Base-by-base conservation (phyloP, 768 basidiomycete genomes). In the Trametes gibbosa region DNA sequence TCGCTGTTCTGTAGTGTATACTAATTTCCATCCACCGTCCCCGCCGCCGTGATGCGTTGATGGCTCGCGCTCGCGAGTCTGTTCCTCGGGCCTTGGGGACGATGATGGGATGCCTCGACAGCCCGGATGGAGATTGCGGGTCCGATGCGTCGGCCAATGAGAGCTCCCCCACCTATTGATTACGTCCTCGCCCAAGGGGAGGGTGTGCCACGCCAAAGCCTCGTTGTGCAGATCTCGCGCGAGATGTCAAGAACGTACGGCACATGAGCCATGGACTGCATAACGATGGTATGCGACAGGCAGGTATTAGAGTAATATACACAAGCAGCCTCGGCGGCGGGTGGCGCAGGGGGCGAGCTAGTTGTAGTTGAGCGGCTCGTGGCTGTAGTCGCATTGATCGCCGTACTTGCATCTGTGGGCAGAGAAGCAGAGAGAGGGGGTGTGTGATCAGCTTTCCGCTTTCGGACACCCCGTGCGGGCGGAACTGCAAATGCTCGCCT, bases 301-400 rank as follows among this genome's bases (percentile, higher is more conserved):
- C 50, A 51, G 50, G 42, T 27, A 51, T 56, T 56, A 58, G n/a
- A 43, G 45, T 58, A 52, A 16, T 37, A 47, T 58, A 58, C 50
- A 58, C 35, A 40, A 25, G 25, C 21, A 52, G 27, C 27, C 19
- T 14, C 32, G 32, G 47, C 24, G 12, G 24, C 34, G 13, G 45
- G 37, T 7, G 55, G 24, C 37, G 32, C 14, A 39, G 37, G 47
- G 24, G 17, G 25, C 50, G 7, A 17, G 40, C 27, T 41, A 40
- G 50, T 46, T 58, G 43, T 57, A 64, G 41, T 58, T 58, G 48
- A 64, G 54, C 34, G 74, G 72, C 67, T 83, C 90, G 70, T 93
- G 90, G 66, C 84, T 80, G 74, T 87, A 92, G 75, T 90, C 89
- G 78, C 90, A 93, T 73, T 86, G 86, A 77, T 93, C 90, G 59